Evolutionary conservation across 1,139 yeast species (phyloP).

Genomic region (Saccharomyces pastorianus): DNA sequence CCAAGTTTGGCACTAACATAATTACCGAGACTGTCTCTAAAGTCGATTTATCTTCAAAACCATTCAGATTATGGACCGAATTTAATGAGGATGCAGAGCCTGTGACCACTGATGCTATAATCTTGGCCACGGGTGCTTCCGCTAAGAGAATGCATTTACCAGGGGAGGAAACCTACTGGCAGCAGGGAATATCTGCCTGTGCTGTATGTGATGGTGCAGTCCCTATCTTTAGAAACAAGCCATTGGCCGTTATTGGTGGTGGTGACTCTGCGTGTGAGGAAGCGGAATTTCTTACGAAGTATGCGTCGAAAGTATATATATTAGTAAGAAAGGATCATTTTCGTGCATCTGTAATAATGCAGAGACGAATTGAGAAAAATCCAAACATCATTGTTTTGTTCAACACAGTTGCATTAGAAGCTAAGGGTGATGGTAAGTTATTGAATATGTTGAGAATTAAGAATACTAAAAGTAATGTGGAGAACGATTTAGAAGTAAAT

Average conservation of each 20-base stretch:
- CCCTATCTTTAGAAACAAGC: slow-evolving; percentile 95
- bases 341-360: slow-evolving; percentile 97
- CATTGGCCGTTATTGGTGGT: slow-evolving; percentile 95
- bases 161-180: slow-evolving; percentile 98
- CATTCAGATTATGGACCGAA: slow-evolving; percentile 96
- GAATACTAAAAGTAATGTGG: slow-evolving; percentile 66
- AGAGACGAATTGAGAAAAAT: slow-evolving; percentile 74
- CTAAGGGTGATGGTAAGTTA: slow-evolving; percentile 86
- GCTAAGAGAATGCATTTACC: slow-evolving; percentile 91
- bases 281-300: slow-evolving; percentile 90
- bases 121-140: slow-evolving; percentile 94
- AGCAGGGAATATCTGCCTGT: slow-evolving; percentile 96
- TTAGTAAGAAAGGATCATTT: slow-evolving; percentile 89
- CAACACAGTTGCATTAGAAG: slow-evolving; percentile 80
- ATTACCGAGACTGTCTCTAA: slow-evolving; percentile 91
- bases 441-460: slow-evolving; percentile 52
- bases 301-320: slow-evolving; percentile 89
- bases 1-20: slow-evolving; percentile 82
- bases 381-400: slow-evolving; percentile 85
- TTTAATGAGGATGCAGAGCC: slow-evolving; percentile 85
- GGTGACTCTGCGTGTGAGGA: slow-evolving; percentile 99
- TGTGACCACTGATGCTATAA: slow-evolving; percentile 82
- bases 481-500: slow-evolving; percentile 62
- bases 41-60: slow-evolving; percentile 76
- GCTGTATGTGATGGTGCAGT: slow-evolving; percentile 99